Evolutionary conservation across 148 eudicot genomes (phyloP).

Genomic region (Pouteria glomerata): DNA sequence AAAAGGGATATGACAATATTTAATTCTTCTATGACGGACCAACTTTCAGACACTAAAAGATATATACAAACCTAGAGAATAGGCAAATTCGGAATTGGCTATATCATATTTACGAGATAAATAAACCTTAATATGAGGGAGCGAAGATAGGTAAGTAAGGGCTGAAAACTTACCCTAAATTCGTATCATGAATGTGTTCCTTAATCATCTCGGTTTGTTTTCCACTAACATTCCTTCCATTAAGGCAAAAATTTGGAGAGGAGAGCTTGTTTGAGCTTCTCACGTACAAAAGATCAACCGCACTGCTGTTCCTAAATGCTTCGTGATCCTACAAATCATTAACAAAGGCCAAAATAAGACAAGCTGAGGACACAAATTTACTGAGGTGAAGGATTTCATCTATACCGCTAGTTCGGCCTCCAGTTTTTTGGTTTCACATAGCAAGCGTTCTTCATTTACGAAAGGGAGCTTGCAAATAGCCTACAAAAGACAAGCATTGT

Average conservation of each 20-base stretch:
- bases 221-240: not conserved
- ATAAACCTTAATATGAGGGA: too few relatives aligned
- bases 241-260: not conserved
- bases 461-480: conserved; percentile 38
- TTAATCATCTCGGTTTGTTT: not conserved
- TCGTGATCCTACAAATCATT: not conserved
- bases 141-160: not conserved
- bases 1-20: too few relatives aligned
- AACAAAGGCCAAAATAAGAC: not conserved
- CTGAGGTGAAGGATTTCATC: too few relatives aligned
- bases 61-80: too few relatives aligned
- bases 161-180: conserved; percentile 9
- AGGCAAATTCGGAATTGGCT: too few relatives aligned
- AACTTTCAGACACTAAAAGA: too few relatives aligned
- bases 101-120: too few relatives aligned
- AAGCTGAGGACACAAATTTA: too few relatives aligned
- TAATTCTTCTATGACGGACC: too few relatives aligned
- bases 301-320: conserved; percentile 1
- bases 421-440: conserved; percentile 12
- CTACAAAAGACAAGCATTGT: conserved; percentile 7
- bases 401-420: conserved; percentile 15
- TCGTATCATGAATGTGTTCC: conserved; percentile 4
- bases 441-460: conserved; percentile 31
- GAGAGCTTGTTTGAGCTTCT: not conserved
- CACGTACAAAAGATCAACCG: conserved; percentile 12